Percentiles rank a stretch among this genome's conserved stretches.
phyloP scores from a whole-genome alignment of 768 basidiomycete genomes.

The Dentipellis sp. region DNA sequence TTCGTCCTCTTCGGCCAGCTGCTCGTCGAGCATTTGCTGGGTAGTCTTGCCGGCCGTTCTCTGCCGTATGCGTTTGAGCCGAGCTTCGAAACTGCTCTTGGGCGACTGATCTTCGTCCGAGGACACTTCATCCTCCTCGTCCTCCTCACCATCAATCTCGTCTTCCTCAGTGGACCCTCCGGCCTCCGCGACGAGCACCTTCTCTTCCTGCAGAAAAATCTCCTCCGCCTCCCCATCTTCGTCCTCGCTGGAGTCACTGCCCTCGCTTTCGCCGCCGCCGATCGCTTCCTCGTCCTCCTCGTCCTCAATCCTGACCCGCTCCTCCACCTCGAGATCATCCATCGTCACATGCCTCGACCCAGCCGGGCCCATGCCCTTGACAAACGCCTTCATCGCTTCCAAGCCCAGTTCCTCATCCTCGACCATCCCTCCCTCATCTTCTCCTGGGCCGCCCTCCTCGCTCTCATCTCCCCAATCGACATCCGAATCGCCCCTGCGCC shows the following conservation, averaged over 20 bases:
- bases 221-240: slow-evolving; percentile 26
- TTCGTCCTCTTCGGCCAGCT: slow-evolving; percentile 26
- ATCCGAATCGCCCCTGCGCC: slow-evolving; percentile 57
- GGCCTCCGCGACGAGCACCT: slow-evolving; percentile 28
- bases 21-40: slow-evolving; percentile 9
- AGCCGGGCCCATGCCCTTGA: slow-evolving; percentile 37
- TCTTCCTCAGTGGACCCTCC: slow-evolving; percentile 10
- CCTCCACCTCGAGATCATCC: slow-evolving; percentile 56
- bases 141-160: slow-evolving; percentile 11
- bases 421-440: slow-evolving; percentile 43
- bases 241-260: slow-evolving; percentile 3
- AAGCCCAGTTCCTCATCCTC: slow-evolving; percentile 49
- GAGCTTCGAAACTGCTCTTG: slow-evolving; percentile 24
- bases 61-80: slow-evolving; percentile 25
- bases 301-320: slow-evolving; percentile 40
- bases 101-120: slow-evolving; percentile 29
- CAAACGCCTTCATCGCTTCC: slow-evolving; percentile 44
- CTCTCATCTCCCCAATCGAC: slow-evolving; percentile 53
- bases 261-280: neutral
- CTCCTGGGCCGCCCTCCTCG: slow-evolving; percentile 19
- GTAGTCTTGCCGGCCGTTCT: slow-evolving; percentile 12
- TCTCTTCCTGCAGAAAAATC: slow-evolving; percentile 37
- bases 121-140: slow-evolving; percentile 22
- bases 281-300: slow-evolving; percentile 22
- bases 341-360: slow-evolving; percentile 46